Evolutionary conservation across 768 basidiomycete species (phyloP).

Genomic region (Termitomyces sp.): DNA sequence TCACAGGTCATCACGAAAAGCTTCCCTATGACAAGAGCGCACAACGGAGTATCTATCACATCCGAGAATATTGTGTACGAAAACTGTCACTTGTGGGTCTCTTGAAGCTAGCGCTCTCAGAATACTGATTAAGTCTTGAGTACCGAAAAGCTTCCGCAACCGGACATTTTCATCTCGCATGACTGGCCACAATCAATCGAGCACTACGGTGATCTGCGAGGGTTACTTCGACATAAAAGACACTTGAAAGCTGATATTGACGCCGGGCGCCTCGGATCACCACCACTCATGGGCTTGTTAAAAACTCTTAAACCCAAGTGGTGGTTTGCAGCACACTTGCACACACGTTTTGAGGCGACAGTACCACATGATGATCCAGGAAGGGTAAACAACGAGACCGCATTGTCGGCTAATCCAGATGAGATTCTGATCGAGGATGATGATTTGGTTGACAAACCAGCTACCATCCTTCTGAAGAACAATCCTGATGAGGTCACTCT

Average conservation of each 20-base stretch:
- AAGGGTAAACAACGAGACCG: neutral
- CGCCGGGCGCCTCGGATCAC: constrained; percentile 73
- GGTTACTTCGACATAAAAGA: constrained; percentile 70
- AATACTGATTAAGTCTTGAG: constrained; percentile 10
- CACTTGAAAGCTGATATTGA: constrained; percentile 72
- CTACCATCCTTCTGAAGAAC: neutral
- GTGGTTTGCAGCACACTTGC: constrained; percentile 95
- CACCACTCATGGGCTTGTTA: constrained; percentile 78
- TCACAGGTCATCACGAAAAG: constrained; percentile 73
- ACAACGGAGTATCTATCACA: constrained; percentile 86
- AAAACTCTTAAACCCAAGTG: constrained; percentile 67
- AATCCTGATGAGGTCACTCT: constrained; percentile 40
- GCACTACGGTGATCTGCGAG: constrained; percentile 65
- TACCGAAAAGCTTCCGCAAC: constrained; percentile 45
- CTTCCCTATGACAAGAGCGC: constrained; percentile 74
- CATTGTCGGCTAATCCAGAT: constrained; percentile 19
- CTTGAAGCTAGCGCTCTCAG: neutral
- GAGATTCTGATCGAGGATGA: constrained; percentile 45
- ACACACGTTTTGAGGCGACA: constrained; percentile 78
- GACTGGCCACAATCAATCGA: constrained; percentile 94
- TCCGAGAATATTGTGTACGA: constrained; percentile 79
- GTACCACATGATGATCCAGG: constrained; percentile 38
- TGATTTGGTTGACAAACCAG: constrained; percentile 28
- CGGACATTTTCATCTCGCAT: constrained; percentile 86
- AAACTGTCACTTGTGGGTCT: constrained; percentile 66